Evolutionary conservation across 331 rosid genomes (phyloP), one percentile per base, ranked within the genome.

Genomic region (Malus hybrid): DNA sequence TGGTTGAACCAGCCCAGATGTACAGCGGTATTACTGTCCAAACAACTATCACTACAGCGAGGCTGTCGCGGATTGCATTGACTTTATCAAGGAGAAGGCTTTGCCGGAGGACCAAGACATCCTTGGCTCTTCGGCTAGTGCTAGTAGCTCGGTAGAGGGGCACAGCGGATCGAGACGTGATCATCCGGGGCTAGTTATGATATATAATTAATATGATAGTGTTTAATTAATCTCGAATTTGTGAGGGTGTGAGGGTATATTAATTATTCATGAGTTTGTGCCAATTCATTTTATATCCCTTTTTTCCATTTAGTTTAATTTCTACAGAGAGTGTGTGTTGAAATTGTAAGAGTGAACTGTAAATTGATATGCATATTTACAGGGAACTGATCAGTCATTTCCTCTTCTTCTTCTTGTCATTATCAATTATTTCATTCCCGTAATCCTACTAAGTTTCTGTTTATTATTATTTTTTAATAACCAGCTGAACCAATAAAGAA

Each of bases 41-140:
- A 44, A 72, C 34, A 91, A 87, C 52, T 74, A 87, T 75, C 90
- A 87, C 77, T 90, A 84, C 66, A 91, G 77, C 60, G 93, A 93
- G 86, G 98, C 96, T 4, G 97, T 91, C 2, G 90, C 94, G 6
- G 97, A 93, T 52, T 93, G 97, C 86, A 93, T 93, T 6, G 96
- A 93, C 83, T 93, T 93, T 66, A 91, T 93, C 56, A 93, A 89
- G 90, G 85, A 87, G 73, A 93, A 82, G 66, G 88, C 94, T 2
- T 70, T 76, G 3, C 28, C 82, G 11, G 87, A 86, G 10, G 87
- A 85, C 16, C 85, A 75, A 5, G 26, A 63, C 4, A 76, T 56
- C 81, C 83, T 63, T 1, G 77, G 68, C 75, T 84, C 89, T 56
- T 71, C 78, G 8, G 79, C 74, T 29, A 71, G 79, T 50, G 68